Percentiles rank a stretch among this genome's conserved stretches.
Conservation (phyloP, 306 rosid species). For the Corylus avellana region DNA sequence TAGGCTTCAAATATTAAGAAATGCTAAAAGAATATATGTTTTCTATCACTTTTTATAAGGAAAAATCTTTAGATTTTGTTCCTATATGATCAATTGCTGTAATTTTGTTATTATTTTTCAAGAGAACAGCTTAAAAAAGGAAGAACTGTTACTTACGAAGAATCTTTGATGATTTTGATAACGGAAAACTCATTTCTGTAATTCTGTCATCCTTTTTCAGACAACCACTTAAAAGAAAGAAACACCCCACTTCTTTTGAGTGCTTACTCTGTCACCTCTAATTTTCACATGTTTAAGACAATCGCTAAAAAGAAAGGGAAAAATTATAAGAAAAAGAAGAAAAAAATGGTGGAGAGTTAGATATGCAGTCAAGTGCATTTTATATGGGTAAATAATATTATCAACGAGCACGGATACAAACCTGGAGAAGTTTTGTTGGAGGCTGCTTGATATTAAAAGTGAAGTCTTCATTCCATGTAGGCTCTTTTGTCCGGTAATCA, state of each 20-base stretch:
- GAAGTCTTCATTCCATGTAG: conserved; percentile 90
- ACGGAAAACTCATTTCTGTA: neutral
- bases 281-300: neutral
- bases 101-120: no score
- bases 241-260: neutral
- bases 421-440: conserved; percentile 70
- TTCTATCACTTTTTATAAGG: neutral
- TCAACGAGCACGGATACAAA: conserved; percentile 40
- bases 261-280: neutral
- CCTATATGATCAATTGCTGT: neutral
- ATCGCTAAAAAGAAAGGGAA: neutral
- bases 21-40: neutral
- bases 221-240: neutral
- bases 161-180: neutral
- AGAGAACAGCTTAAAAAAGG: neutral
- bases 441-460: conserved; percentile 68
- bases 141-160: neutral
- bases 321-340: neutral
- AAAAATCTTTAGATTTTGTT: neutral
- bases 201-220: neutral
- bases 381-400: neutral
- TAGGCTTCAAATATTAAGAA: neutral
- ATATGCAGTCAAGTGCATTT: conserved; percentile 23
- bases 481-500: conserved; percentile 70
- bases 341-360: neutral